A percentile compares a stretch with the other conserved stretches of the same genome.
Conservation (phyloP, 1,284 basidiomycete genomes). For the Grifola frondosa region DNA sequence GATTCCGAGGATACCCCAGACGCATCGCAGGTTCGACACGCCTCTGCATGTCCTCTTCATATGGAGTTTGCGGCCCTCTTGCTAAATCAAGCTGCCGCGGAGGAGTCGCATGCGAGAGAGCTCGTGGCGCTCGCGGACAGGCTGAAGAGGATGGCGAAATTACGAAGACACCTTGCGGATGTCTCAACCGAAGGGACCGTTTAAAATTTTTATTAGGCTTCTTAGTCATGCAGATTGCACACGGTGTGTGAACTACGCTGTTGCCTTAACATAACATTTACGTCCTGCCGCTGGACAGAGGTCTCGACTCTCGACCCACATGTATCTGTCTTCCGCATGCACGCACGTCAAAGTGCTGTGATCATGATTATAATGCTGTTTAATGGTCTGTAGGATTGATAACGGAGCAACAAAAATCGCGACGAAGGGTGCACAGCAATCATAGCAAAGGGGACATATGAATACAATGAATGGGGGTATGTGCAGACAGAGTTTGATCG, state of each 20-base stretch:
- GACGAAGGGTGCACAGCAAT: too few species aligned
- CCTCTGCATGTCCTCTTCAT: slow-evolving; percentile 4
- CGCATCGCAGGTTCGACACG: not conserved
- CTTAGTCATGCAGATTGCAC: not conserved
- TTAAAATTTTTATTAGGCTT: not conserved
- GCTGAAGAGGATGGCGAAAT: slow-evolving; percentile 20
- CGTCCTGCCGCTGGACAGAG: too few species aligned
- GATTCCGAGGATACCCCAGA: too few species aligned
- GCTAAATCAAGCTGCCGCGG: slow-evolving; percentile 24
- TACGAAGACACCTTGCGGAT: slow-evolving; percentile 12
- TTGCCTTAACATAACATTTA: too few species aligned
- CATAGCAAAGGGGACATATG: too few species aligned
- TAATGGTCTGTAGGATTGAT: too few species aligned
- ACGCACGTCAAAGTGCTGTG: too few species aligned
- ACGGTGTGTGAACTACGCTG: not conserved
- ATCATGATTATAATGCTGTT: too few species aligned
- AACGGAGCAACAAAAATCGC: too few species aligned
- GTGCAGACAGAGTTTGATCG: not conserved
- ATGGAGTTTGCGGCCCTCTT: slow-evolving; percentile 29
- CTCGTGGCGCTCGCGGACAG: slow-evolving; percentile 25
- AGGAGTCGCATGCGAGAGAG: slow-evolving; percentile 26
- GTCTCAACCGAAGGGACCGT: not conserved
- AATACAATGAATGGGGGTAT: not conserved
- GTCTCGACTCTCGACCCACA: too few species aligned
- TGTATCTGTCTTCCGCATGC: too few species aligned